Percentiles rank a stretch among this genome's conserved stretches.
These are phyloP conservation scores for Pythium scleroteichum DNA, from an alignment of 352 stramenopile species.

Conservation along the genomic window DNA sequence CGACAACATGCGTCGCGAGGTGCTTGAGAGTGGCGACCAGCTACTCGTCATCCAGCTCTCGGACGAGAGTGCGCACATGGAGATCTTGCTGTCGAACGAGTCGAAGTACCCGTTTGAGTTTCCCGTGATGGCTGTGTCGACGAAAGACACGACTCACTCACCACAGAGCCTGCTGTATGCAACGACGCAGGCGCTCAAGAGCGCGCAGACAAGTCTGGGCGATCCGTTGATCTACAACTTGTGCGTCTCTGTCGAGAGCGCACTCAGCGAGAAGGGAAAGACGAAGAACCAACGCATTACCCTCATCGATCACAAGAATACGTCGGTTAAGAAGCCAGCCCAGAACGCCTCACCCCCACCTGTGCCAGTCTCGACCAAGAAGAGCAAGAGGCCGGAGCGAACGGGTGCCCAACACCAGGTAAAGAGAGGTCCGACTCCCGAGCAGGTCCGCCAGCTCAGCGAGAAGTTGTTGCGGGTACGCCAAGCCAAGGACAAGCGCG, in stretches of 20 bases:
- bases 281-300: conserved; percentile 37
- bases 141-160: conserved; percentile 35
- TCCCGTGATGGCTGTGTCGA: conserved; percentile 50
- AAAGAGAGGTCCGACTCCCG: conserved; percentile 35
- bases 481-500: conserved; percentile 42
- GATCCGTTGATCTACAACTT: conserved; percentile 86
- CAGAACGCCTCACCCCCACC: conserved; percentile 11
- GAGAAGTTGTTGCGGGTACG: conserved; percentile 44
- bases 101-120: conserved; percentile 81
- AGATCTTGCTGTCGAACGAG: conserved; percentile 50
- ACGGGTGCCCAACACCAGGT: conserved; percentile 19
- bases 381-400: conserved; percentile 6
- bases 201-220: conserved; percentile 40
- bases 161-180: conserved; percentile 53
- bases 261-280: conserved; percentile 39
- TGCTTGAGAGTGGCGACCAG: conserved; percentile 32
- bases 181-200: conserved; percentile 50
- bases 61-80: conserved; percentile 44
- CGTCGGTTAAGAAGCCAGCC: conserved; percentile 3
- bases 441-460: conserved; percentile 44
- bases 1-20: conserved; percentile 48
- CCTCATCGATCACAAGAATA: conserved; percentile 23
- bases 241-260: conserved; percentile 62
- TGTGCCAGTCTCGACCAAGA: not conserved
- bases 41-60: conserved; percentile 50